phyloP scores from a whole-genome alignment of 2,329 filamentous ascomycete species.

The Zymoseptoria ardabiliae region DNA sequence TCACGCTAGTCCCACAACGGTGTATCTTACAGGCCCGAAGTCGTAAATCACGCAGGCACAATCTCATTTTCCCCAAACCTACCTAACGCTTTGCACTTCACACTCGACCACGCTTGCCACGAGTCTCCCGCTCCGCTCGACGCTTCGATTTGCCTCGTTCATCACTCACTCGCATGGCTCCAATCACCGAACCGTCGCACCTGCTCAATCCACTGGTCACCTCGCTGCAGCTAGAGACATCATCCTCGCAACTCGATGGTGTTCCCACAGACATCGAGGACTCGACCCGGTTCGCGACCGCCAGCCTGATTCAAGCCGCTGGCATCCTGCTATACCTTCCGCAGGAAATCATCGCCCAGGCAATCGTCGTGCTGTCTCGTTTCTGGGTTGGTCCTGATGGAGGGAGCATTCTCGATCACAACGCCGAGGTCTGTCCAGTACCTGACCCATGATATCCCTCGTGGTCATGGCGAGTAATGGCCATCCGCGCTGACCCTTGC shows the following conservation, averaged over 20 bases:
- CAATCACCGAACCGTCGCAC: constrained; percentile 31
- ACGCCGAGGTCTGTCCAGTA: constrained; percentile 40
- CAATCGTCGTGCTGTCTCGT: constrained; percentile 72
- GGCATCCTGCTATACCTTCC: constrained; percentile 76
- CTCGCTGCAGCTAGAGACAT: constrained; percentile 58
- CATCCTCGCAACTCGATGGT: constrained; percentile 47
- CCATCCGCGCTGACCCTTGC: not conserved
- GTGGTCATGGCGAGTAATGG: too few species aligned
- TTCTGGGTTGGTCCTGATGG: constrained; percentile 63
- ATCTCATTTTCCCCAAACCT: not conserved
- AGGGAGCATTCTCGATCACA: constrained; percentile 44
- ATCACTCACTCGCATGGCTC: constrained; percentile 14
- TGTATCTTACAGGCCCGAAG: not conserved
- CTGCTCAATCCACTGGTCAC: constrained; percentile 67
- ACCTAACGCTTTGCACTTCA: not conserved
- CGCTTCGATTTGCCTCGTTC: not conserved
- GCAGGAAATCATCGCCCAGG: constrained; percentile 78
- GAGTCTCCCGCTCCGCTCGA: not conserved
- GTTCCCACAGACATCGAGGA: constrained; percentile 64
- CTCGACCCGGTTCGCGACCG: constrained; percentile 62
- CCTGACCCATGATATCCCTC: not conserved
- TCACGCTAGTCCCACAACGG: not conserved
- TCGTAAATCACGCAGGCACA: not conserved
- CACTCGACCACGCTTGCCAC: not conserved
- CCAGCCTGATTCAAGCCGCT: constrained; percentile 68